phyloP scores from a whole-genome alignment of 2,329 filamentous ascomycete genomes.

The Clonostachys chloroleuca region DNA sequence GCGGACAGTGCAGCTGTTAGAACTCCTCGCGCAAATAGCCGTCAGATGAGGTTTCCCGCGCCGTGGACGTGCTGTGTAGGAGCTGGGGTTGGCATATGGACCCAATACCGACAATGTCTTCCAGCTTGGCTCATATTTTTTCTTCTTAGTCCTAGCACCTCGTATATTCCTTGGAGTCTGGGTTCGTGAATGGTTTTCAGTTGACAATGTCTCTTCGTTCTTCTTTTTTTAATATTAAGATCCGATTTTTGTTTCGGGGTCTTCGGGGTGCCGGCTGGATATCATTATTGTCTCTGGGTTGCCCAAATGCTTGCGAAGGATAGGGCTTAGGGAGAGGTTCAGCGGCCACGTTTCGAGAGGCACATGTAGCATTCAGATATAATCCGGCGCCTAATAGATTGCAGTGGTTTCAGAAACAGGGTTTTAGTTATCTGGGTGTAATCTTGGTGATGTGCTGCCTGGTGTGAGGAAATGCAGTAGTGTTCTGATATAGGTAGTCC shows the following conservation, averaged over 20 bases:
- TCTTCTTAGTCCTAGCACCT: conserved; percentile 13
- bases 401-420: background rate
- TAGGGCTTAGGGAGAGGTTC: background rate
- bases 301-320: background rate
- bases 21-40: background rate
- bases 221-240: conserved; percentile 6
- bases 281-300: background rate
- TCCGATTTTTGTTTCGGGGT: conserved; percentile 2
- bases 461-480: too few relatives aligned
- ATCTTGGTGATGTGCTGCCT: too few relatives aligned
- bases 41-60: too few relatives aligned
- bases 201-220: conserved; percentile 22
- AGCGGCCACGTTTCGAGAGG: background rate
- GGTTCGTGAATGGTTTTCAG: conserved; percentile 27
- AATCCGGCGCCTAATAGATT: background rate
- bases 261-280: conserved; percentile 1
- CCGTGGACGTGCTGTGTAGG: too few relatives aligned
- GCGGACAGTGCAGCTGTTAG: conserved; percentile 54
- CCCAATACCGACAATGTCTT: conserved; percentile 3
- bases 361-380: background rate
- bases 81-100: too few relatives aligned
- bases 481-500: too few relatives aligned
- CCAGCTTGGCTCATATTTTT: conserved; percentile 14
- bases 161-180: conserved; percentile 34
- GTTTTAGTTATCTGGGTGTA: too few relatives aligned